Evolutionary conservation across 331 rosid genomes (phyloP).

Genomic region (Quercus lobata): DNA sequence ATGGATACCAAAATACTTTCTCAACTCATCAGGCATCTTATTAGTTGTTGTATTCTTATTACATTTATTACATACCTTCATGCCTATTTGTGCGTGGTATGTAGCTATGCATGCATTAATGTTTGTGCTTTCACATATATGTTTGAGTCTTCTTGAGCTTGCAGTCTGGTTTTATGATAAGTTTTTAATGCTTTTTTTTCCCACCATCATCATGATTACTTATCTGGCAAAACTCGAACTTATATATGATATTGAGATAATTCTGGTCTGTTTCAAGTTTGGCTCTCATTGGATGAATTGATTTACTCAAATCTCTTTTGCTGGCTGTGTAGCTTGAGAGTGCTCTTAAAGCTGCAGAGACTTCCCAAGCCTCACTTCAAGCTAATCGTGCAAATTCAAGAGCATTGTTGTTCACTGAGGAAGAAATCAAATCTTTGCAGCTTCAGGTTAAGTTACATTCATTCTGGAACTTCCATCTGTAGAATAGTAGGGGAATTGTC

Average conservation of each 20-base stretch:
- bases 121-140: too few species aligned
- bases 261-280: neutral
- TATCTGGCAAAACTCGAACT: too few species aligned
- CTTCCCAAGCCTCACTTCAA: conserved; percentile 67
- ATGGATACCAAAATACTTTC: neutral
- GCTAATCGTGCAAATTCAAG: conserved; percentile 75
- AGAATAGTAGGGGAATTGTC: neutral
- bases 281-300: neutral
- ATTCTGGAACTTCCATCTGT: neutral
- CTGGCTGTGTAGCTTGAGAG: conserved; percentile 63
- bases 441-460: conserved; percentile 60
- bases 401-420: conserved; percentile 72
- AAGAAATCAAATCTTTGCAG: conserved; percentile 84
- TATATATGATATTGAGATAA: too few species aligned
- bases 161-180: neutral
- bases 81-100: neutral
- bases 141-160: neutral
- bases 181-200: neutral
- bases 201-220: too few species aligned
- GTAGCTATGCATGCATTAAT: neutral
- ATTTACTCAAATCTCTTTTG: neutral
- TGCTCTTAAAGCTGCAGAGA: conserved; percentile 75
- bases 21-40: neutral
- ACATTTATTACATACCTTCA: neutral
- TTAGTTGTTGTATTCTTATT: neutral